These are phyloP conservation scores for Spatholobus suberectus DNA, from an alignment of 306 rosid species.

Conservation along the genomic window DNA sequence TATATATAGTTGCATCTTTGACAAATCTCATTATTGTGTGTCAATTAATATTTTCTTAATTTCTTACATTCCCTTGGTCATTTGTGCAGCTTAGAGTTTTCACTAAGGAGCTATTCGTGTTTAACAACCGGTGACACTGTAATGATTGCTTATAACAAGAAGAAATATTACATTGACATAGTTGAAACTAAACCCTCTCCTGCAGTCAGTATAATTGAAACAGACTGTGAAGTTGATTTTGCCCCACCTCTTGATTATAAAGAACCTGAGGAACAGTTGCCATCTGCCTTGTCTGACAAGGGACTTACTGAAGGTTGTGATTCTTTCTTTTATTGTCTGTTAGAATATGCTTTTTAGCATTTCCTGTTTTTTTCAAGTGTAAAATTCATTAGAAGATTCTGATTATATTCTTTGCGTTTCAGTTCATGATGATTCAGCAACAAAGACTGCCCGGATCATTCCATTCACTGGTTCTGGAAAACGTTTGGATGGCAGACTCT, in stretches of 20 bases:
- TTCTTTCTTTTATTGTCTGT: neutral
- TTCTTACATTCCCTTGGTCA: neutral
- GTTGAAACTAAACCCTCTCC: conserved; percentile 62
- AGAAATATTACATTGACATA: conserved; percentile 55
- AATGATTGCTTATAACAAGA: conserved; percentile 60
- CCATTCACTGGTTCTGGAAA: conserved; percentile 58
- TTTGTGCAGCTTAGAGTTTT: conserved; percentile 55
- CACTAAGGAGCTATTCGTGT: conserved; percentile 59
- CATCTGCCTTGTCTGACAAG: conserved; percentile 29
- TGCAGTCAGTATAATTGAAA: conserved; percentile 58
- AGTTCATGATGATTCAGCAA: conserved; percentile 51
- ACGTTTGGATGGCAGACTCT: conserved; percentile 59
- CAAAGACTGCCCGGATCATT: conserved; percentile 38
- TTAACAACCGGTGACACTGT: conserved; percentile 64
- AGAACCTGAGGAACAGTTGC: conserved; percentile 34
- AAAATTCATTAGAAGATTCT: neutral
- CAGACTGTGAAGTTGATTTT: conserved; percentile 63
- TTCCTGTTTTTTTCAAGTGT: neutral
- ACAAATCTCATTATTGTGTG: neutral
- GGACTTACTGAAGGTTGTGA: conserved; percentile 39
- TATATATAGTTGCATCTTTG: neutral
- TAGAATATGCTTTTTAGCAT: neutral
- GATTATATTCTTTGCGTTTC: conserved; percentile 1
- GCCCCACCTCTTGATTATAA: conserved; percentile 52
- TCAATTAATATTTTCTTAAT: neutral